Evolutionary conservation across 345 rosid species (phyloP).

Genomic region (Excoecaria cochinchinensis): DNA sequence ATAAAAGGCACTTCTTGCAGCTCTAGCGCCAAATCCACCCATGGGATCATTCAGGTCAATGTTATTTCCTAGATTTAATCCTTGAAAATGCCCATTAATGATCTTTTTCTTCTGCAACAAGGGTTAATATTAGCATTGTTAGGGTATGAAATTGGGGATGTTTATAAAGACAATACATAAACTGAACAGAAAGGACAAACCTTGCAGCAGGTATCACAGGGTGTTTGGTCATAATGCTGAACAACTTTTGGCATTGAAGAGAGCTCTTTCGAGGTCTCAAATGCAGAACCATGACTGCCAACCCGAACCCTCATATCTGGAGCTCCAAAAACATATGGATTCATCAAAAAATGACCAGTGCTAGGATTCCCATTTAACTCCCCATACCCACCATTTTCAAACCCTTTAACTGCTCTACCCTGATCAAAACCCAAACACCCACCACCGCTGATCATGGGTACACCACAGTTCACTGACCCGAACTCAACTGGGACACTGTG

Average conservation of each 20-base stretch:
- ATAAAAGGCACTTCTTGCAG: conserved; percentile 23
- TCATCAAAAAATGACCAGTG: conserved; percentile 40
- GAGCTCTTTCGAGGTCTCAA: conserved; percentile 60
- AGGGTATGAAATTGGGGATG: background rate
- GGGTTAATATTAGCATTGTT: background rate
- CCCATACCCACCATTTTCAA: conserved; percentile 4
- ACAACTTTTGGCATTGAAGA: conserved; percentile 75
- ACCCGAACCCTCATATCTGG: conserved; percentile 15
- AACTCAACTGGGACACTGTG: conserved; percentile 33
- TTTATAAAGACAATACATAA: background rate
- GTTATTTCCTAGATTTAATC: conserved; percentile 23
- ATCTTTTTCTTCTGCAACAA: conserved; percentile 49
- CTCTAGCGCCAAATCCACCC: conserved; percentile 22
- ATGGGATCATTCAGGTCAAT: conserved; percentile 15
- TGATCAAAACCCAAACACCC: conserved; percentile 33
- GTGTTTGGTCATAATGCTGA: conserved; percentile 25
- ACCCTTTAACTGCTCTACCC: conserved; percentile 14
- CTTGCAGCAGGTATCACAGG: conserved; percentile 53
- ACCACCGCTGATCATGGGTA: conserved; percentile 18
- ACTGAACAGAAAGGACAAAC: conserved; percentile 24
- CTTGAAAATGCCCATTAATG: conserved; percentile 5
- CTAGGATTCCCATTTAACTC: conserved; percentile 20
- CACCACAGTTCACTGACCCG: conserved; percentile 32
- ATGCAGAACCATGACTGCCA: conserved; percentile 2
- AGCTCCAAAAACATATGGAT: conserved; percentile 30